phyloP scores from a whole-genome alignment of 176 grass and related monocot species.

The Paspalum vaginatum region DNA sequence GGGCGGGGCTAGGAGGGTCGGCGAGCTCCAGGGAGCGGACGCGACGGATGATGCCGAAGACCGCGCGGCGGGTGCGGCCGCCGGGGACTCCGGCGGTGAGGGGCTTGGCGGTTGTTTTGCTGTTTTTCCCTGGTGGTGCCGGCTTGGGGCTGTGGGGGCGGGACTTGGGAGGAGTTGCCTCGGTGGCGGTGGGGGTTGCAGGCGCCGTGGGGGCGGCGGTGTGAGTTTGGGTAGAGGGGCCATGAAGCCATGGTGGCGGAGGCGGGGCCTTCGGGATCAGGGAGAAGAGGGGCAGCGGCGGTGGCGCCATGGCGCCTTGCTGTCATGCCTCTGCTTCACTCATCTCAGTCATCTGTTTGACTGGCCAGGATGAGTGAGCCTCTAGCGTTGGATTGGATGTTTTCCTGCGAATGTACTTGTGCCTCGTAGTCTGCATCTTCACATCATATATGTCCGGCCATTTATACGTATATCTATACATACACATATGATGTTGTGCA shows the following conservation, averaged over 20 bases:
- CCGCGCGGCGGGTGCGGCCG: slow-evolving; percentile 55
- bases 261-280: slow-evolving; percentile 36
- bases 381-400: not conserved
- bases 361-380: not conserved
- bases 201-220: not conserved
- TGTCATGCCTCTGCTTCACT: not conserved
- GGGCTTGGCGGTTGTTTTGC: slow-evolving; percentile 23
- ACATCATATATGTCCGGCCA: no score
- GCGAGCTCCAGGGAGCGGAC: slow-evolving; percentile 57
- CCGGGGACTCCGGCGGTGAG: slow-evolving; percentile 62
- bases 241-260: slow-evolving; percentile 46
- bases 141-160: slow-evolving; percentile 18
- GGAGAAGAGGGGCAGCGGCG: slow-evolving; percentile 47
- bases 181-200: not conserved
- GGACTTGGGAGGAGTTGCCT: slow-evolving; percentile 10
- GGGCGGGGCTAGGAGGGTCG: not conserved
- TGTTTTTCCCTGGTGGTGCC: slow-evolving; percentile 7
- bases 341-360: not conserved
- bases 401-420: no score
- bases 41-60: slow-evolving; percentile 60
- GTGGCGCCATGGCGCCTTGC: slow-evolving; percentile 35
- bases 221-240: not conserved
- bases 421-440: no score
- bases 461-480: no score
- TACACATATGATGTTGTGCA: no score